Evolutionary conservation across 805 yeast genomes (phyloP), one percentile per base, ranked within the genome.

Genomic region (Millerozyma miso): DNA sequence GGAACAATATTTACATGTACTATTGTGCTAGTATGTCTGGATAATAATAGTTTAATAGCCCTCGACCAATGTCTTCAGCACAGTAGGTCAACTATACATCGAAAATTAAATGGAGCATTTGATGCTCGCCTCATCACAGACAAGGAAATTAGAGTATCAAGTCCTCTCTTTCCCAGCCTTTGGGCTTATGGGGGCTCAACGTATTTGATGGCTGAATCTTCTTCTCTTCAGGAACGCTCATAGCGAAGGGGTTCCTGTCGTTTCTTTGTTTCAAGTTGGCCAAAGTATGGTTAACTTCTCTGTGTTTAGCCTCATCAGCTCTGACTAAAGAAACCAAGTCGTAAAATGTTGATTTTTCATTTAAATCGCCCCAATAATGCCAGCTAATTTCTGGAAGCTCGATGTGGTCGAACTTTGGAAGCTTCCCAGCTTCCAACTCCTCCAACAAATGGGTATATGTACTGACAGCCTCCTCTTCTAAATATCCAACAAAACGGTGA

Each of bases 301-400:
- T 73, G 56, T 83, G 89, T 58, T 83, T 83, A 33, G 88, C 83
- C 60, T 83, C 90, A 54, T 83, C 90, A 1, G 90, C 90, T 48
- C 89, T 73, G 18, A 84, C 68, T 50, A 80, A 73, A 45, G 73
- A 69, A 37, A 84, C 66, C 55, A 84, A 69, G 48, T 83, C 88
- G 45, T 69, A 67, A 62, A 83, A 75, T 2, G 78, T 64, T 19
- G 83, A 69, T 18, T 77, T 55, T 23, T 72, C 73, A 34, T 53
- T 53, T 66, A 84, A 67, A 23, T 60, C 69, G 15, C 76, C 71
- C 87, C 88, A 83, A 62, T 84, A 83, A 44, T 72, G 69, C 51
- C 69, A 65, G 5, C 89, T 85, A 43, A 83, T 76, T 38, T 76
- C 73, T 1, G 87, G 87, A 19, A 80, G 68, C 36, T 66, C 50